phyloP scores from a whole-genome alignment of 1,139 yeast genomes.

The Diutina mesorugosa region DNA sequence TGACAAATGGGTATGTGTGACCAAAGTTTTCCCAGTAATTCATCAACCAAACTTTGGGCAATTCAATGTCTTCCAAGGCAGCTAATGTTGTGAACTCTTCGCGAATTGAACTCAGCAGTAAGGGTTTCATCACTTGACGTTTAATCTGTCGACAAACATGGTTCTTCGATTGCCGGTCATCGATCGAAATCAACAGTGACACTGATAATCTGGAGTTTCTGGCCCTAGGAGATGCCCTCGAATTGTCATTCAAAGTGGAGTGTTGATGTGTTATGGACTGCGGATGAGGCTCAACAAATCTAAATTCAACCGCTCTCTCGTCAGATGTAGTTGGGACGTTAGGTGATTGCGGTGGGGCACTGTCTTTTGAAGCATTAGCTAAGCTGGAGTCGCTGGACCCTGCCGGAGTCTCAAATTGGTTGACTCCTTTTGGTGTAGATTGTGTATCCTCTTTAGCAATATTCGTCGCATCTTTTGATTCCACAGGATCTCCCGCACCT shows the following conservation, averaged over 20 bases:
- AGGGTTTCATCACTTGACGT: not conserved
- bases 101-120: not conserved
- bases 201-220: not conserved
- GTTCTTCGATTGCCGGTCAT: not conserved
- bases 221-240: not conserved
- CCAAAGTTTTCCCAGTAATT: constrained; percentile 27
- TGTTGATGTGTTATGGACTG: not conserved
- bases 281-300: not conserved
- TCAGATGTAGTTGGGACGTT: not conserved
- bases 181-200: not conserved
- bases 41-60: constrained; percentile 19
- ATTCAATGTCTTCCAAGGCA: constrained; percentile 14
- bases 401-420: not conserved
- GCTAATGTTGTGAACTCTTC: constrained; percentile 28
- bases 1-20: constrained; percentile 23
- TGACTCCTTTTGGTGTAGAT: too few species aligned
- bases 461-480: not conserved
- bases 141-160: not conserved
- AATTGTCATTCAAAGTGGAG: not conserved
- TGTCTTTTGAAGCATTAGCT: not conserved
- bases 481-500: not conserved
- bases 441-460: not conserved
- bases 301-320: not conserved
- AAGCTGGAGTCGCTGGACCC: not conserved
- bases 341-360: not conserved